Evolutionary conservation across 2,329 filamentous ascomycete species (phyloP).

Genomic region (Chaetomiaceae sp.): DNA sequence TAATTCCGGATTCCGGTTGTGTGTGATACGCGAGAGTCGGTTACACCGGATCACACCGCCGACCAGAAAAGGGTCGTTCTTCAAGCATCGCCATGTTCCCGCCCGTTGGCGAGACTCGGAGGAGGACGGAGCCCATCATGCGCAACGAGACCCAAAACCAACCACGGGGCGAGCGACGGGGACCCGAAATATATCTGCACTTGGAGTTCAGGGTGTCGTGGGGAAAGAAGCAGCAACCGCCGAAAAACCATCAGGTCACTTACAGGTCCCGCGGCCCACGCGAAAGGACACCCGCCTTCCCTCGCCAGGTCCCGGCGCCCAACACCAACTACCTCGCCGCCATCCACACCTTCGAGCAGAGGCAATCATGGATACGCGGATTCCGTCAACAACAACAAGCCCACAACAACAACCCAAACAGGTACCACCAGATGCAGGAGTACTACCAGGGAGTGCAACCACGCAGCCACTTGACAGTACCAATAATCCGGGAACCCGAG

Average conservation of each 20-base stretch:
- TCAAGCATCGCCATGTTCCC: too few species aligned
- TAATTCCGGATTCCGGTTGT: too few species aligned
- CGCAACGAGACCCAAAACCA: constrained; percentile 7
- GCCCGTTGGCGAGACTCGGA: too few species aligned
- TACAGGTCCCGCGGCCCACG: constrained; percentile 45
- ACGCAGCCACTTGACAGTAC: constrained; percentile 11
- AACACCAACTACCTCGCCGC: constrained; percentile 41
- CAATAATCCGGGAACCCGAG: constrained; percentile 20
- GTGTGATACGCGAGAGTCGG: too few species aligned
- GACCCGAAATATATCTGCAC: constrained; percentile 45
- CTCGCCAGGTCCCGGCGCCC: constrained; percentile 42
- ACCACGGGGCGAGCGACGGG: constrained; percentile 16
- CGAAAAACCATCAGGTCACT: constrained; percentile 42
- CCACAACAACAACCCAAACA: constrained; percentile 4
- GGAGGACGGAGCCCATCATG: too few species aligned
- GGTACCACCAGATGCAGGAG: constrained; percentile 26
- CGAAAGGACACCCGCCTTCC: constrained; percentile 38
- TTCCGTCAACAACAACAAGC: constrained; percentile 15
- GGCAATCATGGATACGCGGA: constrained; percentile 27
- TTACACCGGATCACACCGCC: too few species aligned
- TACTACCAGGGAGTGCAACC: constrained; percentile 23
- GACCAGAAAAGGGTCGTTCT: too few species aligned
- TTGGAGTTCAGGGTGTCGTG: constrained; percentile 50
- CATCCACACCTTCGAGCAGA: constrained; percentile 26
- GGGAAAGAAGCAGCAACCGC: constrained; percentile 35